Conservation (phyloP, 441 rosid species). For the Omphalea diandra region DNA sequence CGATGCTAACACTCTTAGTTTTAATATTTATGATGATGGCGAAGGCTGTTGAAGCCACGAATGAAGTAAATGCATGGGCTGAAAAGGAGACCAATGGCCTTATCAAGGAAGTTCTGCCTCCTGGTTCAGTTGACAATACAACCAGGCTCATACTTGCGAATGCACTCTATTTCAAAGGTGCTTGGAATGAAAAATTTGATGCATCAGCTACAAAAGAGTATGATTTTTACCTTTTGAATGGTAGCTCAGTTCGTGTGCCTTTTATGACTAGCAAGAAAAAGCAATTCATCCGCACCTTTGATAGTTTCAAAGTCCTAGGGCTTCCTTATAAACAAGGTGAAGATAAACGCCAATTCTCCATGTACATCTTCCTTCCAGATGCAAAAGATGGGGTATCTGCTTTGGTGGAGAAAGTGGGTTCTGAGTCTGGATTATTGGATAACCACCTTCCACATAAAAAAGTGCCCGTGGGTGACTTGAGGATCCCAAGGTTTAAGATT, state of each 20-base stretch:
- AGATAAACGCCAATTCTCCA: constrained; percentile 60
- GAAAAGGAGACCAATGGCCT: constrained; percentile 70
- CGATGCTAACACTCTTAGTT: constrained; percentile 1
- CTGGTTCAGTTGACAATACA: constrained; percentile 49
- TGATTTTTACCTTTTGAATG: constrained; percentile 65
- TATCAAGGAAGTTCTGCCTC: constrained; percentile 65
- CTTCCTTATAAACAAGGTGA: constrained; percentile 75
- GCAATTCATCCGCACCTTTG: constrained; percentile 44
- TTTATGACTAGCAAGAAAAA: constrained; percentile 78
- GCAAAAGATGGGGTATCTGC: constrained; percentile 56
- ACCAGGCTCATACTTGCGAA: constrained; percentile 68
- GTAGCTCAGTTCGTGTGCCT: constrained; percentile 47
- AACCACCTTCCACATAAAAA: constrained; percentile 42
- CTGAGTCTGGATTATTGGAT: constrained; percentile 55
- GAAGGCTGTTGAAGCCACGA: constrained; percentile 63
- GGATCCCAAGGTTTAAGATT: constrained; percentile 65
- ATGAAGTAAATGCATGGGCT: constrained; percentile 74
- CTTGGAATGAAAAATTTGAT: constrained; percentile 74
- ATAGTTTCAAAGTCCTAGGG: constrained; percentile 67
- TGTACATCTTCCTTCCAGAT: constrained; percentile 77
- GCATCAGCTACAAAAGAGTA: constrained; percentile 48
- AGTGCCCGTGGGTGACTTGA: constrained; percentile 53
- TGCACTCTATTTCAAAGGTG: constrained; percentile 84
- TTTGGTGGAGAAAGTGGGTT: constrained; percentile 46
- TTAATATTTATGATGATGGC: constrained; percentile 23